Evolutionary conservation across 208 protist genomes (phyloP), one percentile per base, ranked within the genome.

Genomic region (Leishmania lainsoni): DNA sequence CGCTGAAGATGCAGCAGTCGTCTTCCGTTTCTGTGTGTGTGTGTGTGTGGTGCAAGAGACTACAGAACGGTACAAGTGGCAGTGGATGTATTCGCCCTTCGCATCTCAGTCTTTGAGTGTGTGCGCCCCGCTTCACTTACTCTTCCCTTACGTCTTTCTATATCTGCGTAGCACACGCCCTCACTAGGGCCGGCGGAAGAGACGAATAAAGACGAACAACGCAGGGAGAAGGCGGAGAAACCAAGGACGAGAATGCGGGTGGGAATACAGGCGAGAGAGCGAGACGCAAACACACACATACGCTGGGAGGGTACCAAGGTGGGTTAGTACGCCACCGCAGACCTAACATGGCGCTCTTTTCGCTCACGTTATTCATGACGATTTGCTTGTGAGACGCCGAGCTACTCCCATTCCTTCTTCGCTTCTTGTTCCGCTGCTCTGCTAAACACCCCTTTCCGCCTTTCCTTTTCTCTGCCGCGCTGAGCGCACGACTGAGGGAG

Each of bases 31-130:
- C 61, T 68, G 58, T 29, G 58, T 29, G 58, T 17, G 22, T 63
- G 58, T 0, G 58, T 29, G 58, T 63, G 58, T 32, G 58, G 26
- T 63, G 58, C 4, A 45, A 45, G 42, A 45, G 42, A 4, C 42
- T 69, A 75, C 75, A 79, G 26, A 84, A 65, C 71, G 71, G 70
- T 54, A 69, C 6, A 79, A 63, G 68, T 61, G 51, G 8, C 12
- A 79, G 79, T 51, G 29, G 22, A 20, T 26, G 29, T 52, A 49
- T 35, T 51, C 45, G 14, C 32, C 70, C 74, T 71, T 72, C 63
- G 58, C 39, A 29, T 69, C 42, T 48, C 65, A 10, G 32, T 78
- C 29, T 17, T 71, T 48, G 51, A n/a, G 70, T 16, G 22, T 26
- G 26, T 72, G 16, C 12, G 35, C 32, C 35, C 1, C n/a, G 20